Evolutionary conservation across 2,329 filamentous ascomycete genomes (phyloP).

Genomic region (Boeremia exigua): DNA sequence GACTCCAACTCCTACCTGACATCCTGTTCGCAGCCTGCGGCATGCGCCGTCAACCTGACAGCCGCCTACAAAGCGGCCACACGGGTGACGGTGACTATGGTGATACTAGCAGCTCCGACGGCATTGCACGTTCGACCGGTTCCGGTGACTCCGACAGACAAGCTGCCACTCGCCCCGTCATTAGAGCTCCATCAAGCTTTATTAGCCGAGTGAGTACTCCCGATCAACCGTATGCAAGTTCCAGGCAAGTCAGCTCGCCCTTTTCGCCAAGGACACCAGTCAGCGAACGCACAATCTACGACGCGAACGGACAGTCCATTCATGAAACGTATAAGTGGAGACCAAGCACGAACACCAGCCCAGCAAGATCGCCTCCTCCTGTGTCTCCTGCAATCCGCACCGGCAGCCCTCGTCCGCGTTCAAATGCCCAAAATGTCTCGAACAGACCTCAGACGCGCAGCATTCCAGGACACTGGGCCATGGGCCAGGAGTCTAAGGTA

Average conservation of each 20-base stretch:
- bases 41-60: slow-evolving; percentile 16
- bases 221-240: not conserved
- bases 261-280: not conserved
- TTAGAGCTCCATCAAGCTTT: not conserved
- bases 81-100: not conserved
- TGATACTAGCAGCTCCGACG: slow-evolving; percentile 16
- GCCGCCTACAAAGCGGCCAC: slow-evolving; percentile 13
- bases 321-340: slow-evolving; percentile 24
- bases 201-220: slow-evolving; percentile 3
- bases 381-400: not conserved
- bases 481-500: slow-evolving; percentile 32
- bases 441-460: slow-evolving; percentile 6
- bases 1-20: not conserved
- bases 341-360: not conserved
- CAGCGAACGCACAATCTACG: slow-evolving; percentile 14
- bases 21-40: not conserved
- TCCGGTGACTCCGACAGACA: slow-evolving; percentile 22
- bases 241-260: not conserved
- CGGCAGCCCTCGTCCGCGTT: not conserved
- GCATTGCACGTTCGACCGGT: slow-evolving; percentile 21
- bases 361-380: not conserved
- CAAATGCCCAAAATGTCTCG: not conserved
- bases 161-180: slow-evolving; percentile 6
- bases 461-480: slow-evolving; percentile 21
- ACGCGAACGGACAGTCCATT: slow-evolving; percentile 20